A percentile compares a stretch with the other conserved stretches of the same genome.
Conservation (phyloP, 2,329 filamentous ascomycete genomes). For the Dactylellina parvicollis region DNA sequence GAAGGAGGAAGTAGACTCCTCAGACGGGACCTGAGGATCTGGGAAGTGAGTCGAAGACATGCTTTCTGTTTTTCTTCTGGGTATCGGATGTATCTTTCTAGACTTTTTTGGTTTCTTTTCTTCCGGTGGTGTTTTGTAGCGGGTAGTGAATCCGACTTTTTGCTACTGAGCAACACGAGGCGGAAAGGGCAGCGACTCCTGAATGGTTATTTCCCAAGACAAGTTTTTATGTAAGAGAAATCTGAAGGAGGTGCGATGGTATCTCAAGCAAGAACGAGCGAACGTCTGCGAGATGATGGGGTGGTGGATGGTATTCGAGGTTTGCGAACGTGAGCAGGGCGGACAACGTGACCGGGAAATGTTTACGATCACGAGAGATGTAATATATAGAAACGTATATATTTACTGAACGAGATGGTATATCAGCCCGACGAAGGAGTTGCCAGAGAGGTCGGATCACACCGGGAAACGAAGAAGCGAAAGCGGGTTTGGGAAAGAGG, state of each 20-base stretch:
- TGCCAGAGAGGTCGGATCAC: conserved; percentile 23
- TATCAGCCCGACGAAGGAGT: conserved; percentile 9
- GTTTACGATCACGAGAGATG: conserved; percentile 34
- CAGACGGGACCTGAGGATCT: conserved; percentile 68
- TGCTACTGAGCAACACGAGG: neutral
- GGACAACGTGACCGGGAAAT: conserved; percentile 21
- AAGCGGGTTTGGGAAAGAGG: neutral
- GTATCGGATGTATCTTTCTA: neutral
- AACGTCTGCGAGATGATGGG: conserved; percentile 47
- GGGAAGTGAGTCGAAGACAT: conserved; percentile 41
- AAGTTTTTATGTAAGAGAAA: conserved; percentile 11
- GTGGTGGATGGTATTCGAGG: neutral
- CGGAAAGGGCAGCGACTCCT: conserved; percentile 35
- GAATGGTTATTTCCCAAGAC: neutral
- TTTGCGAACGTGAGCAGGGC: neutral
- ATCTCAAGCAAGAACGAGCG: conserved; percentile 53
- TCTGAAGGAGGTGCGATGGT: conserved; percentile 33
- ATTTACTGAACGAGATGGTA: neutral
- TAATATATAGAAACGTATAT: conserved; percentile 18
- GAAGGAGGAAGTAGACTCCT: conserved; percentile 72
- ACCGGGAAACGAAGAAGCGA: conserved; percentile 11
- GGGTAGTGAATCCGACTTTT: conserved; percentile 4
- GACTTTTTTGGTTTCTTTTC: neutral
- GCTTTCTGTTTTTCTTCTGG: neutral
- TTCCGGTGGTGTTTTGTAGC: neutral